Percentiles rank a stretch among this genome's conserved stretches.
Conservation (phyloP, 2,329 filamentous ascomycete species). For the Aspergillus neoniger region DNA sequence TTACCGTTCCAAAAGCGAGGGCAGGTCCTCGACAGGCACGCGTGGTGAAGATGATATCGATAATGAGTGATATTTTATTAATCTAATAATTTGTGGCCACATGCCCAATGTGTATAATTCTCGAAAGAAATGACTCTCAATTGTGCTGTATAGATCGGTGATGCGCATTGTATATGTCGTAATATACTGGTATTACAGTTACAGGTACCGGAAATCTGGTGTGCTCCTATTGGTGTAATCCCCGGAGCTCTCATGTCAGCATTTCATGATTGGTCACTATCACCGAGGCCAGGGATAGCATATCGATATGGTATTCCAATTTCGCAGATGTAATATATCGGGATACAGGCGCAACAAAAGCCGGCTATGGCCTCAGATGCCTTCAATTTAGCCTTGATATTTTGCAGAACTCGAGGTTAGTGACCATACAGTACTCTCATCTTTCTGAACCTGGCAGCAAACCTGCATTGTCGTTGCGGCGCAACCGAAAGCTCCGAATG, state of each 20-base stretch:
- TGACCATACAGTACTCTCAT: too few relatives aligned
- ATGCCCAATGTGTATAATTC: background rate
- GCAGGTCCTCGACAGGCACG: background rate
- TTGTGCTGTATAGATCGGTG: background rate
- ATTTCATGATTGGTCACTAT: background rate
- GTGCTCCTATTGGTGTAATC: background rate
- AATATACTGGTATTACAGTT: background rate
- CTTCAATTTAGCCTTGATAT: background rate
- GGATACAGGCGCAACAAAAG: background rate
- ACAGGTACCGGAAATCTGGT: background rate
- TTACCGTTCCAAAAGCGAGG: constrained; percentile 15
- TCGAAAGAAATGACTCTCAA: background rate
- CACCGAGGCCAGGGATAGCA: background rate
- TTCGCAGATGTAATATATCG: background rate
- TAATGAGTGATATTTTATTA: background rate
- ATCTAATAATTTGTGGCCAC: background rate
- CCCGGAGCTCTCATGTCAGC: background rate
- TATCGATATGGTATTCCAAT: constrained; percentile 7
- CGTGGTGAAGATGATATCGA: background rate
- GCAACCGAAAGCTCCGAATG: constrained; percentile 8
- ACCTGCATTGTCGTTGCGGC: background rate
- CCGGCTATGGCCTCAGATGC: background rate
- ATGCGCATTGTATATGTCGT: background rate
- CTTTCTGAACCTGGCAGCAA: too few relatives aligned
- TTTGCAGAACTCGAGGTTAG: background rate